Evolutionary conservation across 768 basidiomycete genomes (phyloP).

Genomic region (Lanmaoa pseudosensibilis): DNA sequence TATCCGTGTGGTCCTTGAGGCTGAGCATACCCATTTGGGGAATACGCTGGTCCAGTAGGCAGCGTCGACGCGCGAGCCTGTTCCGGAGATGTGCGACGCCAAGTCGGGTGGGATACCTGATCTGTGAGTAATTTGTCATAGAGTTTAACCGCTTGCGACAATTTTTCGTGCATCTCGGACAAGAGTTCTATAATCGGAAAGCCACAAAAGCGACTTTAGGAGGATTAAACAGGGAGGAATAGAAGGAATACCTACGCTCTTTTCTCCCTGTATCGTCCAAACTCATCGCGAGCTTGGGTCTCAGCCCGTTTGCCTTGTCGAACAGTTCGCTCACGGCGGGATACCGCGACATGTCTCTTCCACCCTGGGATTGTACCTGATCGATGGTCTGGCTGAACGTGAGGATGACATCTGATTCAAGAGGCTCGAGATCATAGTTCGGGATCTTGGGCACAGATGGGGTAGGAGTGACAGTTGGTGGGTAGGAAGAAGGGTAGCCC

Average conservation of each 20-base stretch:
- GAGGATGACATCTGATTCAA: constrained; percentile 83
- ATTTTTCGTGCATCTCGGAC: constrained; percentile 91
- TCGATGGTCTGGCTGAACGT: constrained; percentile 91
- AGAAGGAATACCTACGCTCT: constrained; percentile 59
- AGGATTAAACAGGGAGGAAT: not conserved
- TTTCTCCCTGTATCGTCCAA: constrained; percentile 83
- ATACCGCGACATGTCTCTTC: constrained; percentile 74
- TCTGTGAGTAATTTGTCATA: constrained; percentile 88
- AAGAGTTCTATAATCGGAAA: constrained; percentile 61
- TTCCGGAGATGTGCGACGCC: constrained; percentile 42
- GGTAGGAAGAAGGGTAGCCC: constrained; percentile 48
- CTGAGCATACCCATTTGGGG: constrained; percentile 35
- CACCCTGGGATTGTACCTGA: constrained; percentile 76
- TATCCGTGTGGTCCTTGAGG: constrained; percentile 28
- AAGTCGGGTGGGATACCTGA: constrained; percentile 72
- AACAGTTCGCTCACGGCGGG: constrained; percentile 84
- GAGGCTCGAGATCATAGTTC: constrained; percentile 75
- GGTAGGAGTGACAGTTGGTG: constrained; percentile 38
- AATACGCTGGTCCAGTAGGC: constrained; percentile 27
- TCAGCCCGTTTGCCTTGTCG: constrained; percentile 73
- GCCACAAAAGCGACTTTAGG: not conserved
- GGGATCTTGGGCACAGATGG: constrained; percentile 56
- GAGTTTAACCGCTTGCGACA: constrained; percentile 87
- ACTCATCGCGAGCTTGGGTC: constrained; percentile 81
- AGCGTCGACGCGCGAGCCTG: constrained; percentile 19